Percentiles rank a stretch among this genome's conserved stretches.
phyloP scores from a whole-genome alignment of 768 basidiomycete species.

The Naematelia aurantialba region DNA sequence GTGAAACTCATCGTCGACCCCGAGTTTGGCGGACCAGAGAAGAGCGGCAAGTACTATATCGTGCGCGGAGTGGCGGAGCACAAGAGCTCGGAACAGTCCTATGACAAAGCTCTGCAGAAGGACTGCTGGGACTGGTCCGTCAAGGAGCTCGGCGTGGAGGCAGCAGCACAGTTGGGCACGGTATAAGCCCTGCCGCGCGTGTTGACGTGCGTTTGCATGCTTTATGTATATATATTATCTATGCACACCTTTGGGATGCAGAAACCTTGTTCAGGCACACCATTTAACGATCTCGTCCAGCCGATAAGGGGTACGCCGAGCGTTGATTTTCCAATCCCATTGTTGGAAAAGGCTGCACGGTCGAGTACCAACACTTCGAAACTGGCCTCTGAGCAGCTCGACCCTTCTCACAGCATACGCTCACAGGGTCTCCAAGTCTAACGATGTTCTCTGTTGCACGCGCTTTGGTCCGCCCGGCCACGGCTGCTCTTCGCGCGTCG shows the following conservation, averaged over 20 bases:
- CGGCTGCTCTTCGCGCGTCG: constrained; percentile 9
- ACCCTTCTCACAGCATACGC: neutral
- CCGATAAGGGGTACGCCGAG: neutral
- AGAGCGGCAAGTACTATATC: constrained; percentile 13
- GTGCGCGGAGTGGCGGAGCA: constrained; percentile 2
- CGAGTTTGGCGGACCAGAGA: constrained; percentile 1
- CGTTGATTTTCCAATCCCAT: neutral
- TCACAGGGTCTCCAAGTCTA: neutral
- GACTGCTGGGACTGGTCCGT: constrained; percentile 16
- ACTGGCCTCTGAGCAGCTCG: neutral
- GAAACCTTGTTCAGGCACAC: neutral
- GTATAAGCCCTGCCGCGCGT: too few relatives aligned
- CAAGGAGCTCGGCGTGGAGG: constrained; percentile 7
- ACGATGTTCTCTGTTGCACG: neutral
- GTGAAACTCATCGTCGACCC: constrained; percentile 3
- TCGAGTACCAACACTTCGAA: neutral
- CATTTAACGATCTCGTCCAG: neutral
- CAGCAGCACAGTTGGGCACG: neutral
- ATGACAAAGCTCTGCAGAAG: constrained; percentile 9
- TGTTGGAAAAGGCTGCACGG: neutral
- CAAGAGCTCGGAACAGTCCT: constrained; percentile 1
- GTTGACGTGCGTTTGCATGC: too few relatives aligned
- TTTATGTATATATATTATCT: too few relatives aligned
- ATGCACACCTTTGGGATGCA: neutral
- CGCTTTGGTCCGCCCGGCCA: neutral